Base-by-base conservation (phyloP, 2,329 filamentous ascomycete genomes). In the Phialemoniopsis sp. region DNA sequence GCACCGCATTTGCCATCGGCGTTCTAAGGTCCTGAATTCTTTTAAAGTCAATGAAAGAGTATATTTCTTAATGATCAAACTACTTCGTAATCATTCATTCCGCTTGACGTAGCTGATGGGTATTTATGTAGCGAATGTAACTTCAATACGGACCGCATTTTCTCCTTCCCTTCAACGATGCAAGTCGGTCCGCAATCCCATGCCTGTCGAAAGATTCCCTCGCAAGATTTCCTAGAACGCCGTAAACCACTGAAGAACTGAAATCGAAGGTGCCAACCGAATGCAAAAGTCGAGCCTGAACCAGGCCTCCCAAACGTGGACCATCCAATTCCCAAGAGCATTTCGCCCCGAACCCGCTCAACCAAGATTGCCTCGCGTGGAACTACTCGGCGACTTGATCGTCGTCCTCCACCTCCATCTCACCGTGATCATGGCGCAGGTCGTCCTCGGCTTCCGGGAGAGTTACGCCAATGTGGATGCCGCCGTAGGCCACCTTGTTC, bases 401-500 rank as follows among this genome's bases (percentile, higher is more conserved):
- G 14, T 36, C 13, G 13, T 21, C 34, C 13, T 12, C 13, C n/a
- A 15, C 26, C 9, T 21, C 26, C n/a, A 28, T 17, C 13, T 21
- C 29, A 13, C n/a, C 14, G n/a, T 13, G 13, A 10, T 29, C 28
- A 5, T 8, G 15, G 2, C 14, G 14, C 13, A 13, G 29, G 6
- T 15, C 29, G 12, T 26, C 36, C 17, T 9, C 16, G 6, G 14
- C 14, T 19, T 16, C 29, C 10, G 29, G 13, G 21, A 34, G 21
- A 18, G 16, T 17, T 13, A 71, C 44, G 3, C 72, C 72, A 18
- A 77, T 49, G 37, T 57, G 63, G 43, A 78, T 75, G 1, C 48
- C 48, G 1, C 73, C 73, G 49, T 74, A 77, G 3, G 68, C 60
- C 37, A 58, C 38, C 26, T 59, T 41, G 17, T 58, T 54, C 19